A percentile compares a stretch with the other conserved stretches of the same genome.
These are phyloP conservation scores for Didymella sp. DNA, from an alignment of 2,329 filamentous ascomycete genomes.

Conservation along the genomic window DNA sequence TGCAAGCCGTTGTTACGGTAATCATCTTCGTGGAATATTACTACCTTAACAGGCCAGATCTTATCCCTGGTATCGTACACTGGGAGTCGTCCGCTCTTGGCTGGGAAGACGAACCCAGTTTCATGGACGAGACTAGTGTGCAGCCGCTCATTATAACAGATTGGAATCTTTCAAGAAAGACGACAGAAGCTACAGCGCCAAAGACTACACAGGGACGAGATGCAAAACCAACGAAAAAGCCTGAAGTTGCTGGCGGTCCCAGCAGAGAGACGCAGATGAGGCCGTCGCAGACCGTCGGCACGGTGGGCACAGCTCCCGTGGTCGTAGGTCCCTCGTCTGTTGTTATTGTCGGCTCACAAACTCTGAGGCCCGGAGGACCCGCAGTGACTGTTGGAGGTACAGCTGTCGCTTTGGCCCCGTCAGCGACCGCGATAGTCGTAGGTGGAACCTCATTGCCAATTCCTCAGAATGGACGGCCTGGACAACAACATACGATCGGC, in stretches of 20 bases:
- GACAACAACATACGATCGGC: conserved; percentile 21
- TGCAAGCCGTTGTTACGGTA: conserved; percentile 52
- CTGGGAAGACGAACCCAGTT: conserved; percentile 29
- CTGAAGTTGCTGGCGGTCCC: conserved; percentile 11
- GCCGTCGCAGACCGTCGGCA: conserved; percentile 31
- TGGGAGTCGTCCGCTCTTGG: conserved; percentile 41
- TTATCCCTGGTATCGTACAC: conserved; percentile 37
- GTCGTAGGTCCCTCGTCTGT: conserved; percentile 36
- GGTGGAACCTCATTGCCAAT: conserved; percentile 31
- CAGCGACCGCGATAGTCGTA: conserved; percentile 46
- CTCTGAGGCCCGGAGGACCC: conserved; percentile 42
- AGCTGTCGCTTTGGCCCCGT: conserved; percentile 41
- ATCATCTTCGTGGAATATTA: conserved; percentile 52
- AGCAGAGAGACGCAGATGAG: conserved; percentile 27
- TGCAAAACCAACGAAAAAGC: conserved; percentile 35
- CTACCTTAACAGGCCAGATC: conserved; percentile 33
- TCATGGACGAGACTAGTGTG: conserved; percentile 15
- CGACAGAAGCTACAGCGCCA: conserved; percentile 29
- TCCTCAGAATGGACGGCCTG: not conserved
- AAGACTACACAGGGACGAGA: not conserved
- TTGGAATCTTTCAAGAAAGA: conserved; percentile 20
- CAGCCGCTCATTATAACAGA: conserved; percentile 24
- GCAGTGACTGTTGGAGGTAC: conserved; percentile 42
- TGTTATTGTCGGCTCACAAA: conserved; percentile 41
- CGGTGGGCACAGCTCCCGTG: conserved; percentile 30